Percentiles rank a stretch among this genome's conserved stretches.
phyloP scores from a whole-genome alignment of 2,329 filamentous ascomycete genomes.

The Hypoxylon sp. region DNA sequence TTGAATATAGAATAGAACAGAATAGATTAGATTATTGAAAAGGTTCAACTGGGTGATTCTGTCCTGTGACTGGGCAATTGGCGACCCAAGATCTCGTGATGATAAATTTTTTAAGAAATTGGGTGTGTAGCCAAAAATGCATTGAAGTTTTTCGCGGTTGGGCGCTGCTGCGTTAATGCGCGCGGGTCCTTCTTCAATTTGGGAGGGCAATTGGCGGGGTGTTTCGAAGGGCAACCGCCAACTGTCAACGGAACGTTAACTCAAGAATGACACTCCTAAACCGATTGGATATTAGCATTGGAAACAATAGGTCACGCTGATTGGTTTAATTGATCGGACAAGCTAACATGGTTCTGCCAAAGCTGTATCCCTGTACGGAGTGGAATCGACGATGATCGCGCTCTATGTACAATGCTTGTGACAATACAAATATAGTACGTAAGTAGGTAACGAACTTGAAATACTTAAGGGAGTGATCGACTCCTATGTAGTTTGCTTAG shows the following conservation, averaged over 20 bases:
- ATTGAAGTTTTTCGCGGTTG: slow-evolving; percentile 46
- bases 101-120: slow-evolving; percentile 22
- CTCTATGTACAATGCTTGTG: slow-evolving; percentile 22
- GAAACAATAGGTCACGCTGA: slow-evolving; percentile 11
- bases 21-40: slow-evolving; percentile 7
- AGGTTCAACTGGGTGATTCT: slow-evolving; percentile 6
- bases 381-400: slow-evolving; percentile 29
- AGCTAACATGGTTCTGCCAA: slow-evolving; percentile 23
- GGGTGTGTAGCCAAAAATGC: slow-evolving; percentile 32
- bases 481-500: slow-evolving; percentile 7
- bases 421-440: slow-evolving; percentile 32
- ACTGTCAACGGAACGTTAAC: slow-evolving; percentile 11
- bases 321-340: slow-evolving; percentile 19
- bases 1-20: slow-evolving; percentile 2
- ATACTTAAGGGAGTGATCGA: slow-evolving; percentile 8
- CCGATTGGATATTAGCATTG: slow-evolving; percentile 3
- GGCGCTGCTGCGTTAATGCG: slow-evolving; percentile 47
- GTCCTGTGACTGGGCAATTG: slow-evolving; percentile 36
- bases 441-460: slow-evolving; percentile 21
- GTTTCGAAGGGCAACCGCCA: slow-evolving; percentile 5
- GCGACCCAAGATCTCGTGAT: slow-evolving; percentile 29
- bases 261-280: not conserved
- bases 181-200: slow-evolving; percentile 29
- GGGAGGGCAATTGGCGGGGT: slow-evolving; percentile 8
- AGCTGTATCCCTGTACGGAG: slow-evolving; percentile 25